phyloP scores from a whole-genome alignment of 2,329 filamentous ascomycete genomes.

The Penicillium sp. region DNA sequence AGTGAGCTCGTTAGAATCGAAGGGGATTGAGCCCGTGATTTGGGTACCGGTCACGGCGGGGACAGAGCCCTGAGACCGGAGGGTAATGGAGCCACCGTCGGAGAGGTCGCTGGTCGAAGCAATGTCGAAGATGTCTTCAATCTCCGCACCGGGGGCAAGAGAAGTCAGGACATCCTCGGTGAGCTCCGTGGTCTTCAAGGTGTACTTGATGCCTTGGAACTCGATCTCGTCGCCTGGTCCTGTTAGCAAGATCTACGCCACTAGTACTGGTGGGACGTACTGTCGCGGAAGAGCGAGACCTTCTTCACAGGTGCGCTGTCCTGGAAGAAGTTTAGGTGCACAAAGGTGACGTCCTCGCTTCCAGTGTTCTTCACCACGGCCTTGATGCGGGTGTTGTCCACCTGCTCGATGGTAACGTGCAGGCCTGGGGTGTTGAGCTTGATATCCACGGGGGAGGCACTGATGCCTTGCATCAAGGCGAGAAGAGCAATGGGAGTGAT shows the following conservation, averaged over 20 bases:
- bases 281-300: conserved; percentile 38
- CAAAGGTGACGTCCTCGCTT: conserved; percentile 37
- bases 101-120: conserved; percentile 48
- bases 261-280: conserved; percentile 22
- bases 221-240: conserved; percentile 32
- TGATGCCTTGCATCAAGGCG: conserved; percentile 25
- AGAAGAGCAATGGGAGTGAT: conserved; percentile 28
- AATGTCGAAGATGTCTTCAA: conserved; percentile 42
- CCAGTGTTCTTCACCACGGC: conserved; percentile 43
- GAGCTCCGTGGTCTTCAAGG: conserved; percentile 34
- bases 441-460: conserved; percentile 25
- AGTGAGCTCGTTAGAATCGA: conserved; percentile 63
- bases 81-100: conserved; percentile 59
- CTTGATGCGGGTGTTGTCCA: conserved; percentile 40
- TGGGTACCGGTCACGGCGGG: conserved; percentile 58
- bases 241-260: not conserved
- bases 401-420: conserved; percentile 38
- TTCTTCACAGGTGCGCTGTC: conserved; percentile 43
- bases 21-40: conserved; percentile 61
- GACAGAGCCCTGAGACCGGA: conserved; percentile 62
- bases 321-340: conserved; percentile 44
- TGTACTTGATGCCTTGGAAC: conserved; percentile 40
- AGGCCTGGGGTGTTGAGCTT: conserved; percentile 25
- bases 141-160: conserved; percentile 33
- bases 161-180: conserved; percentile 35